These are phyloP conservation scores for Batrachochytrium dendrobatidis DNA, from an alignment of 371 early-diverging fungal species.

Conservation along the genomic window DNA sequence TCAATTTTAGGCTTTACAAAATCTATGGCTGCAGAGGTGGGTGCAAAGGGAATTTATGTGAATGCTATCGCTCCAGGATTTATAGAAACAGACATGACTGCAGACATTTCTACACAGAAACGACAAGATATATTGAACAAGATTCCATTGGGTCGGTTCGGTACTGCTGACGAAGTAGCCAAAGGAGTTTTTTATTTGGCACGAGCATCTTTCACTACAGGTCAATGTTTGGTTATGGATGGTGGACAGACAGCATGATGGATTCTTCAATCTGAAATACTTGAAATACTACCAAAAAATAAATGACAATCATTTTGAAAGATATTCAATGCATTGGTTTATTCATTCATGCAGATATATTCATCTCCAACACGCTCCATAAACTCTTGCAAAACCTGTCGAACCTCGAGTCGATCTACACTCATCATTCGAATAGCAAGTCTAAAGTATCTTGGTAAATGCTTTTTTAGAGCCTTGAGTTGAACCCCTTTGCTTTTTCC, in stretches of 20 bases:
- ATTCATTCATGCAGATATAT: constrained; percentile 9
- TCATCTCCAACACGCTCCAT: constrained; percentile 36
- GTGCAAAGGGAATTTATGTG: constrained; percentile 62
- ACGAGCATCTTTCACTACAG: constrained; percentile 59
- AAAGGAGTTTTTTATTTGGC: constrained; percentile 60
- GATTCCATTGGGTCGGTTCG: constrained; percentile 57
- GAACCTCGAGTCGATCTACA: constrained; percentile 34
- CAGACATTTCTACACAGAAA: constrained; percentile 31
- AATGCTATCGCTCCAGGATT: constrained; percentile 86
- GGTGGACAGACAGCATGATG: constrained; percentile 54
- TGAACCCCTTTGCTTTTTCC: too few species aligned
- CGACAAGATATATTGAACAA: constrained; percentile 31
- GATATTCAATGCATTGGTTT: not conserved
- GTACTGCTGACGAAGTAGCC: constrained; percentile 57
- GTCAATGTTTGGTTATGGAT: constrained; percentile 61
- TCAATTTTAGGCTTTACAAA: constrained; percentile 57
- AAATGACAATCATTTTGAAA: not conserved
- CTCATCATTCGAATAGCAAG: constrained; percentile 31
- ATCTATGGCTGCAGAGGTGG: constrained; percentile 74
- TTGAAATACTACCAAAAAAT: not conserved
- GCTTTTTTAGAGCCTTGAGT: constrained; percentile 17
- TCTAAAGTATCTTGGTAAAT: constrained; percentile 27
- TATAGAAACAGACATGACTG: constrained; percentile 79
- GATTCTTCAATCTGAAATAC: not conserved
- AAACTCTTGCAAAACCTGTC: constrained; percentile 33